Evolutionary conservation across 768 basidiomycete genomes (phyloP).

Genomic region (Leccinum imitatum): DNA sequence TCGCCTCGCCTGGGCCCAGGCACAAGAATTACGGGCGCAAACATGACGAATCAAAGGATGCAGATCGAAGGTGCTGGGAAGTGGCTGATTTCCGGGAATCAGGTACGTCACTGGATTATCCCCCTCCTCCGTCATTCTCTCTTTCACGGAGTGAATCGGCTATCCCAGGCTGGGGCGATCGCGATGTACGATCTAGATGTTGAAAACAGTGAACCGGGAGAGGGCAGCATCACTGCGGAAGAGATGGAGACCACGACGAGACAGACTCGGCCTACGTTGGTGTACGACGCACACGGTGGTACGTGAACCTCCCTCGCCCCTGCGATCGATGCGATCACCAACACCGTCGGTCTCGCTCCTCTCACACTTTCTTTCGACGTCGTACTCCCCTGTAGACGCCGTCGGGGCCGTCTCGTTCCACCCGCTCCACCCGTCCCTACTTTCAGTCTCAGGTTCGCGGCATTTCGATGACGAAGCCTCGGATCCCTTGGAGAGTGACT

Average conservation of each 20-base stretch:
- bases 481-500: background rate
- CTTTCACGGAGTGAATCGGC: background rate
- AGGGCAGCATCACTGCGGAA: slow-evolving; percentile 1
- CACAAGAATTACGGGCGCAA: slow-evolving; percentile 24
- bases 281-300: slow-evolving; percentile 62
- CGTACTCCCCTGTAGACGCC: slow-evolving; percentile 48
- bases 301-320: slow-evolving; percentile 9
- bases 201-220: background rate
- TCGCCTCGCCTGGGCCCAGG: background rate
- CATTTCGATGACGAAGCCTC: slow-evolving; percentile 45
- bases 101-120: slow-evolving; percentile 43
- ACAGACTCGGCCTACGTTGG: slow-evolving; percentile 30
- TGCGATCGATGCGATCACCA: background rate
- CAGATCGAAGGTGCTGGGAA: slow-evolving; percentile 64
- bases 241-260: background rate
- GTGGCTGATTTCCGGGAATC: slow-evolving; percentile 64
- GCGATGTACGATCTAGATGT: slow-evolving; percentile 53
- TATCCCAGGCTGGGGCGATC: slow-evolving; percentile 54
- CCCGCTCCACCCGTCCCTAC: slow-evolving; percentile 53
- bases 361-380: background rate
- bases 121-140: background rate
- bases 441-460: slow-evolving; percentile 78
- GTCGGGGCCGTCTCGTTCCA: slow-evolving; percentile 75
- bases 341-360: background rate
- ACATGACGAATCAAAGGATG: slow-evolving; percentile 69